Evolutionary conservation across 805 yeast species (phyloP).

Genomic region (Naumovozyma castellii): DNA sequence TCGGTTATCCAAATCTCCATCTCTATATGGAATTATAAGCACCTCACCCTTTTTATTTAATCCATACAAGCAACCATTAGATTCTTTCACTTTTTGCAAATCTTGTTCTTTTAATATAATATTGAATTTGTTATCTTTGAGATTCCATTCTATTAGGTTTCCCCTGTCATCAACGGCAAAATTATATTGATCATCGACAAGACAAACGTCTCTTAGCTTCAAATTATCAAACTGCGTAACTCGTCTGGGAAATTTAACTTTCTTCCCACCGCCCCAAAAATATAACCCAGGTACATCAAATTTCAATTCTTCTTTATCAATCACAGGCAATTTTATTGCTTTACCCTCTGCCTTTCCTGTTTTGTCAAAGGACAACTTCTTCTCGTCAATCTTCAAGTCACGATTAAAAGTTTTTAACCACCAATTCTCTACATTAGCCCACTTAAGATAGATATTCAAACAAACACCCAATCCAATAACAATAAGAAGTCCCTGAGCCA

Average conservation of each 20-base stretch:
- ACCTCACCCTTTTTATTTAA: slow-evolving; percentile 32
- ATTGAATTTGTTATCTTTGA: slow-evolving; percentile 20
- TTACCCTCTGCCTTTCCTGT: slow-evolving; percentile 28
- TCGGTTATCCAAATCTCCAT: background rate
- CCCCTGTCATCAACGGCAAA: slow-evolving; percentile 62
- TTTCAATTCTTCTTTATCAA: slow-evolving; percentile 29
- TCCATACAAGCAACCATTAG: slow-evolving; percentile 47
- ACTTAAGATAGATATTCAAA: slow-evolving; percentile 31
- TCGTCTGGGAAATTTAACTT: slow-evolving; percentile 45
- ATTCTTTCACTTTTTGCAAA: slow-evolving; percentile 36
- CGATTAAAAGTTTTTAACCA: slow-evolving; percentile 7
- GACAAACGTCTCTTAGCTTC: slow-evolving; percentile 45
- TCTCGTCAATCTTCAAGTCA: background rate
- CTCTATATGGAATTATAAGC: slow-evolving; percentile 26
- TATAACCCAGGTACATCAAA: slow-evolving; percentile 49
- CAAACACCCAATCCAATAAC: slow-evolving; percentile 32
- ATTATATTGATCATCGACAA: slow-evolving; percentile 36
- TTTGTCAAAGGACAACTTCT: background rate
- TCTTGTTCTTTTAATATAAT: slow-evolving; percentile 40
- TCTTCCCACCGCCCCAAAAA: slow-evolving; percentile 45
- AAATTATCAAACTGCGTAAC: slow-evolving; percentile 54
- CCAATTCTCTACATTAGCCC: slow-evolving; percentile 29
- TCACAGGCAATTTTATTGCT: slow-evolving; percentile 31
- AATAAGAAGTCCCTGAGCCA: slow-evolving; percentile 34
- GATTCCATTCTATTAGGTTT: slow-evolving; percentile 59